Percentiles rank a stretch among this genome's conserved stretches.
phyloP scores from a whole-genome alignment of 371 early-diverging fungal species.

The Gilbertella persicaria region DNA sequence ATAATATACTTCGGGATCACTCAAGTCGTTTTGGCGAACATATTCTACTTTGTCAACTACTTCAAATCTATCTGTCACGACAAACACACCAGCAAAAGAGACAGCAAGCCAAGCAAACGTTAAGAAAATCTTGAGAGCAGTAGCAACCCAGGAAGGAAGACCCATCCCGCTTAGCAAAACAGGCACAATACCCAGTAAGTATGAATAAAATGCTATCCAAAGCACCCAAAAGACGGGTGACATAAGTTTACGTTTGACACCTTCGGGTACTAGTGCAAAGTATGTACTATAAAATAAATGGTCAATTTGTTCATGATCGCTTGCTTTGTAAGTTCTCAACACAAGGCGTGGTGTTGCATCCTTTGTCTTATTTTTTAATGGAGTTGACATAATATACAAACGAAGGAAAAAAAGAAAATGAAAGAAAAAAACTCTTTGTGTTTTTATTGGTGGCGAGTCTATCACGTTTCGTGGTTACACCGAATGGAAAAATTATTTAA shows the following conservation, averaged over 20 bases:
- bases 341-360: conserved; percentile 26
- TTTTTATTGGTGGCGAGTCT: neutral
- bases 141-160: conserved; percentile 25
- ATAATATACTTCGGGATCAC: conserved; percentile 50
- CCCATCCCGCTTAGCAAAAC: conserved; percentile 23
- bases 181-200: conserved; percentile 35
- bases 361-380: neutral
- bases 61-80: conserved; percentile 42
- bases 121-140: conserved; percentile 32
- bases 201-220: conserved; percentile 39
- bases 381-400: neutral
- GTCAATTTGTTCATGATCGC: conserved; percentile 33
- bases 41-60: conserved; percentile 38
- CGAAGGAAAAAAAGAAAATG: neutral
- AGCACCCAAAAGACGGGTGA: conserved; percentile 42
- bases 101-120: conserved; percentile 40
- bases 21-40: conserved; percentile 42
- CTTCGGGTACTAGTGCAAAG: conserved; percentile 46
- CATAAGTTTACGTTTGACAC: conserved; percentile 43
- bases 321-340: conserved; percentile 38
- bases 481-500: neutral
- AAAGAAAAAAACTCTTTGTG: neutral
- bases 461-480: conserved; percentile 6
- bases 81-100: conserved; percentile 39
- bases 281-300: conserved; percentile 37